Evolutionary conservation across 306 rosid species (phyloP), one percentile per base, ranked within the genome.

Genomic region (Ammopiptanthus mongolicus): DNA sequence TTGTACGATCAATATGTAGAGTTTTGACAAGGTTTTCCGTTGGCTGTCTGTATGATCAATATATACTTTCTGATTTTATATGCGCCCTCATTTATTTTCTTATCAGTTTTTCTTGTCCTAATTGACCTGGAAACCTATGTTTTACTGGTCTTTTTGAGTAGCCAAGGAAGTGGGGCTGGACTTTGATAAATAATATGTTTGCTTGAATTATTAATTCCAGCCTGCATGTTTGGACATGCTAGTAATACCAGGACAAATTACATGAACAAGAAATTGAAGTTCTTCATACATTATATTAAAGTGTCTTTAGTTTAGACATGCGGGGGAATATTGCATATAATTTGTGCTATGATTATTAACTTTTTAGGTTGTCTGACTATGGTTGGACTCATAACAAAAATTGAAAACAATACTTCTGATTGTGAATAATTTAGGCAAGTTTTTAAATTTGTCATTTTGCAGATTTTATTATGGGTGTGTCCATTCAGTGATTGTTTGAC

Each of bases 371-470:
- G 44, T 67, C 41, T 12, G 8, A 53, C 46, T 22, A 25, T 19
- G 13, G 0, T 10, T 64, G 25, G 2, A 71, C 63, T 9, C 39
- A 33, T 44, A 62, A 13, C 1, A 42, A 41, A 47, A 23, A 14
- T 61, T 42, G 13, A 36, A 48, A 13, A 34, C n/a, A 46, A 58
- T 11, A 42, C 15, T 34, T 63, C 34, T 31, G 17, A 46, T 2
- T 29, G 42, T 2, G 55, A 70, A 61, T 39, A 71, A 52, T 75
- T 78, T 53, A 15, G 44, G 73, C 73, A 61, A 19, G 23, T 60
- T 47, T 59, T 78, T 46, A 12, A 66, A 63, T 59, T 22, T 59
- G 51, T n/a, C 9, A 52, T 7, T 56, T 23, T 75, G 52, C 8
- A 42, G 18, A 7, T 65, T n/a, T 52, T 15, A 22, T 21, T 56